Evolutionary conservation across 2,329 filamentous ascomycete species (phyloP).

Genomic region (Penicillium brevicompactum): DNA sequence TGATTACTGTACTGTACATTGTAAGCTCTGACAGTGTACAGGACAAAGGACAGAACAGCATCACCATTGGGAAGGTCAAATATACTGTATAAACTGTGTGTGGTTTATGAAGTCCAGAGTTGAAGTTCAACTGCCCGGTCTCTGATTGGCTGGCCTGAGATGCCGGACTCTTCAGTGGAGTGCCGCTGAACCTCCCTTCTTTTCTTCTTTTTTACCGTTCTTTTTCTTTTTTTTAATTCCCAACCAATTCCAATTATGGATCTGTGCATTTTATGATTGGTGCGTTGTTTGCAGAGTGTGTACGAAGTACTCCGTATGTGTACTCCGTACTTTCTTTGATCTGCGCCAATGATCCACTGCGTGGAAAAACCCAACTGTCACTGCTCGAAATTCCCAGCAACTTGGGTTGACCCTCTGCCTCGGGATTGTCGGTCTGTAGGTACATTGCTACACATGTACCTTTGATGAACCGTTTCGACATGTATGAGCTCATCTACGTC

Average conservation of each 20-base stretch:
- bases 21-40: too few species aligned
- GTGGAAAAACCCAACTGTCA: neutral
- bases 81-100: too few species aligned
- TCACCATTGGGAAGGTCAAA: too few species aligned
- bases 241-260: too few species aligned
- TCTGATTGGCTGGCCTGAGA: slow-evolving; percentile 8
- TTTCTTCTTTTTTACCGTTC: neutral
- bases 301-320: neutral
- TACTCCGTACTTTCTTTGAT: neutral
- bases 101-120: neutral
- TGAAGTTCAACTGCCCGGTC: neutral
- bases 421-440: neutral
- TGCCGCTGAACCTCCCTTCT: neutral
- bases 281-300: too few species aligned
- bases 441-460: too few species aligned
- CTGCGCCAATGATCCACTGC: too few species aligned
- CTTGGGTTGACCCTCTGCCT: neutral
- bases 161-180: neutral
- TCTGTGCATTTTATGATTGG: too few species aligned
- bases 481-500: too few species aligned
- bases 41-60: too few species aligned
- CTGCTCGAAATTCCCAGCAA: neutral
- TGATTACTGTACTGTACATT: too few species aligned
- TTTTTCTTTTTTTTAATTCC: neutral
- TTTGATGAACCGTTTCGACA: too few species aligned